Percentiles rank a stretch among this genome's conserved stretches.
phyloP scores from a whole-genome alignment of 2,329 filamentous ascomycete genomes.

The Aspergillus novofumigatus region DNA sequence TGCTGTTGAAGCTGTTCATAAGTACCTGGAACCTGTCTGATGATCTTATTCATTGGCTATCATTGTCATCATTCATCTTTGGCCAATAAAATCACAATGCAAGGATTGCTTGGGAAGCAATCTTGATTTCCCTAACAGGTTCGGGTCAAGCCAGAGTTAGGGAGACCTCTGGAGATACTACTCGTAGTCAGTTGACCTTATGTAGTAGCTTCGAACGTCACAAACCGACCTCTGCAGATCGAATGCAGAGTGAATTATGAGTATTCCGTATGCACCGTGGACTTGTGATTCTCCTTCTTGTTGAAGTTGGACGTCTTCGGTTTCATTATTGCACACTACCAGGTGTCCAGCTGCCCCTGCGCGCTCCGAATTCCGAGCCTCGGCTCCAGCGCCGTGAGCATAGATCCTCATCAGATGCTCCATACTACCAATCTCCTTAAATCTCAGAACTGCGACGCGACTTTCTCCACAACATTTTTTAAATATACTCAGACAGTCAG shows the following conservation, averaged over 20 bases:
- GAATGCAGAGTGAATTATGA: background rate
- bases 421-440: background rate
- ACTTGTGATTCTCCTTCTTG: background rate
- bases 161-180: background rate
- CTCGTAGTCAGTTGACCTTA: background rate
- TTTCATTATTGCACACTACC: background rate
- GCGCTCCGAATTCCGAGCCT: constrained; percentile 22
- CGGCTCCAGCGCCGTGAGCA: constrained; percentile 15
- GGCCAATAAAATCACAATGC: background rate
- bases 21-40: background rate
- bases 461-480: background rate
- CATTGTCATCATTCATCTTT: background rate
- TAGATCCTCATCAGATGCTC: background rate
- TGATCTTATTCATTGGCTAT: background rate
- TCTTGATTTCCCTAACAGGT: background rate
- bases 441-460: background rate
- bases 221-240: background rate
- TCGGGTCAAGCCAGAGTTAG: background rate
- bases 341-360: background rate
- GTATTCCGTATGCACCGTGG: background rate
- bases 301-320: background rate
- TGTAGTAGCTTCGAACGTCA: background rate
- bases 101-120: background rate
- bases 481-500: background rate
- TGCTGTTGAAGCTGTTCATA: background rate